Base-by-base conservation (phyloP, 2,329 filamentous ascomycete genomes). In the Tolypocladium endophyticum region DNA sequence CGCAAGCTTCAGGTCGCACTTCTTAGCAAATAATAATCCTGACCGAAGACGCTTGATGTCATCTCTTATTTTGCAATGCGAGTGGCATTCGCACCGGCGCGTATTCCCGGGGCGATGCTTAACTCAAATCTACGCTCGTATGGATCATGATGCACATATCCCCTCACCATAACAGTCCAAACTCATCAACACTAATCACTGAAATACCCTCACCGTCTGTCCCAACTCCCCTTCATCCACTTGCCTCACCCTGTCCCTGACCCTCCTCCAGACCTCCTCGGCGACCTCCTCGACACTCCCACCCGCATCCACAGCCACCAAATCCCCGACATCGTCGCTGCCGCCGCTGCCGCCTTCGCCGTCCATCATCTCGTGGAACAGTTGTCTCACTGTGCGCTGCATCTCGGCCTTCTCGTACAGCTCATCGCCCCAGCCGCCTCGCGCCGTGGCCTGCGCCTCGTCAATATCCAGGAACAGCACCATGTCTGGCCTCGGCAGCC, bases 391-490 rank as follows among this genome's bases (percentile, higher is more conserved):
- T 12, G 85, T 82, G 61, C 81, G 78, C 76, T 99, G 94, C 84
- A 96, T 89, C 68, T 87, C 85, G 61, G 82, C 83, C 70, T 85
- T 88, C 76, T 99, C 94, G 69, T 97, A 99, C 63, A 90, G 81
- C 78, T 99, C 94, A 23, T 81, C 83, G 1, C 94, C 94, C 78
- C 87, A 99, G 0, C 91, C 93, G n/a, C 91, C 92, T 23, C 94
- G 81, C 66, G 81, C 81, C 36, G 83, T 83, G 12, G 92, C 92
- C 61, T 86, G 82, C 56, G 86, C 83, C 41, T 90, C 84, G 8
- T 87, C 84, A 57, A 97, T 82, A 69, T 94, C 90, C 38, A 99
- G 80, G 69, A 97, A 97, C 0, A 97, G 73, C 14, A 93, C 91
- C 12, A 92, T 71, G 75, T 99, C 94, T 0, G 94, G 93, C 5